Evolutionary conservation across 306 rosid genomes (phyloP), one percentile per base, ranked within the genome.

Genomic region (Citrullus amarus): DNA sequence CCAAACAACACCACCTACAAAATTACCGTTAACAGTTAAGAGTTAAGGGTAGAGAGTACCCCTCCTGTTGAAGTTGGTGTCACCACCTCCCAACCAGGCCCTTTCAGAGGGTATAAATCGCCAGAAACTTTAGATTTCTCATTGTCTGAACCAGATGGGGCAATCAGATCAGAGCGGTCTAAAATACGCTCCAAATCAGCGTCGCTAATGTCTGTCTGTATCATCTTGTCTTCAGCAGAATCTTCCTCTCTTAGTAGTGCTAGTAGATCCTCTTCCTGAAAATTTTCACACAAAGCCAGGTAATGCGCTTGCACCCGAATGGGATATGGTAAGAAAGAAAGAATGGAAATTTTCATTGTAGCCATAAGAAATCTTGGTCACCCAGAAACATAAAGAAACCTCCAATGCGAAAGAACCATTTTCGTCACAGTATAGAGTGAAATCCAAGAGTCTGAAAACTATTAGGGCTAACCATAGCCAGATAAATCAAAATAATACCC

Each of bases 81-180:
- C 83, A 96, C 99, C 81, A 96, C 98, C 83, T 96, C 97, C 99
- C 99, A 96, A 53, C 99, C 99, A 67, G 97, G 98, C n/a, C 99
- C 99, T 79, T 86, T 87, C 13, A 85, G 86, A 10, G 98, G 88
- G 79, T 80, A 74, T 5, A 69, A 36, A 15, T 38, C 65, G 4
- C 8, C 82, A n/a, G 85, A 74, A 68, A 75, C 58, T 41, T 84
- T 55, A 0, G 36, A 22, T n/a, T 79, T 56, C n/a, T 79, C 84
- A 1, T 25, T 51, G 3, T 54, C 25, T 44, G 65, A 46, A 4
- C 63, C 7, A 17, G 84, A 16, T 22, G 62, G 46, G 69, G 18
- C 28, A 62, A 84, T 3, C 56, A 96, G 91, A 87, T 96, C 99
- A 25, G 93, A 87, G 71, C 98, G 98, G 73, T 96, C 97, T 87